Percentiles rank a stretch among this genome's conserved stretches.
phyloP scores from a whole-genome alignment of 441 rosid species.

The Rhodomyrtus psidioides region DNA sequence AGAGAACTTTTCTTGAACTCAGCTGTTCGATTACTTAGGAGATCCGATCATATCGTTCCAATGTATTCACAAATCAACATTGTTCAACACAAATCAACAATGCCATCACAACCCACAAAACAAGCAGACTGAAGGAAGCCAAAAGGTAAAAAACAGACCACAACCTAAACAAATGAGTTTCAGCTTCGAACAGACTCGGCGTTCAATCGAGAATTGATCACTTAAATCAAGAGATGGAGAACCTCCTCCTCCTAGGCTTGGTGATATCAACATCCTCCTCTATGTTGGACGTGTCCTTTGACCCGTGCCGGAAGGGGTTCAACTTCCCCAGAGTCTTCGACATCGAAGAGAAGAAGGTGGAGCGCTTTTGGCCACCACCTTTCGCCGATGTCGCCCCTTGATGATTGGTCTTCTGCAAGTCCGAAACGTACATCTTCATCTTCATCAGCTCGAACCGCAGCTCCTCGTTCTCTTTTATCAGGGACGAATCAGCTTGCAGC shows the following conservation, averaged over 20 bases:
- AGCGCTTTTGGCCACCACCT: slow-evolving; percentile 15
- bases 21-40: background rate
- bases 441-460: slow-evolving; percentile 62
- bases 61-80: background rate
- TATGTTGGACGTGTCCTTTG: slow-evolving; percentile 71
- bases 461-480: slow-evolving; percentile 75
- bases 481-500: slow-evolving; percentile 50
- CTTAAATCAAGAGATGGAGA: slow-evolving; percentile 50
- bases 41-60: background rate
- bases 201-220: background rate
- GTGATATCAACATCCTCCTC: slow-evolving; percentile 47
- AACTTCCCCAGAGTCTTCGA: slow-evolving; percentile 74
- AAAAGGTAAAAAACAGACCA: background rate
- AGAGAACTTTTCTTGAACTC: background rate
- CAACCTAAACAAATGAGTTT: background rate
- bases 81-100: background rate
- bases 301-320: slow-evolving; percentile 73
- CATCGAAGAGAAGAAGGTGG: slow-evolving; percentile 66
- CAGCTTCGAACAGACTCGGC: background rate
- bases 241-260: slow-evolving; percentile 89
- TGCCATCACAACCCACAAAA: background rate
- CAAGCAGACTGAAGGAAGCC: background rate
- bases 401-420: slow-evolving; percentile 34
- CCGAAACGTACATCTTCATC: slow-evolving; percentile 72
- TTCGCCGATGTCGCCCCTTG: slow-evolving; percentile 13